Conservation (phyloP, 768 basidiomycete genomes). For the Xerocomellus intermedius region DNA sequence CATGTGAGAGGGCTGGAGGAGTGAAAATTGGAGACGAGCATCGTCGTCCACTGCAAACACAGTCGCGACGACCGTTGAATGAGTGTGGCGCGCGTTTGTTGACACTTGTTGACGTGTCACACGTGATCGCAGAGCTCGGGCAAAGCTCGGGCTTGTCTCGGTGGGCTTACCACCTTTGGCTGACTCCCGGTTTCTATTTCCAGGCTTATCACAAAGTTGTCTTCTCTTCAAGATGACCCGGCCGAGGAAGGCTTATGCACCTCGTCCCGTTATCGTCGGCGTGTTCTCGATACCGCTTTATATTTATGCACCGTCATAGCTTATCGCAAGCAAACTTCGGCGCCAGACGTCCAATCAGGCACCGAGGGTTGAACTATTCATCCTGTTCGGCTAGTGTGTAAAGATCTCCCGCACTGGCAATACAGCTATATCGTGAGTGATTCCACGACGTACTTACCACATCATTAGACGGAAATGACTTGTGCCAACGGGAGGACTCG, state of each 20-base stretch:
- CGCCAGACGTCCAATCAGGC: background rate
- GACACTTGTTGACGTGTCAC: slow-evolving; percentile 26
- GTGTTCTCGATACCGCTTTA: background rate
- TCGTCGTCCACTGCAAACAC: background rate
- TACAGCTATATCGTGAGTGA: background rate
- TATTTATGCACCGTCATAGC: background rate
- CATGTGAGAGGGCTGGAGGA: slow-evolving; percentile 34
- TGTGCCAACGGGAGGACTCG: background rate
- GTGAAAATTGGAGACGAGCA: slow-evolving; percentile 20
- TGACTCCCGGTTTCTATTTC: too few species aligned
- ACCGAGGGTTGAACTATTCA: background rate
- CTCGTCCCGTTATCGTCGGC: background rate
- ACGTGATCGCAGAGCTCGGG: slow-evolving; percentile 15
- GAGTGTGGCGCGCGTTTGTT: slow-evolving; percentile 22
- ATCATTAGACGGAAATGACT: background rate
- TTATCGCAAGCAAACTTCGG: too few species aligned
- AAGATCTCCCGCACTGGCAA: background rate
- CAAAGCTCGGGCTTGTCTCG: too few species aligned
- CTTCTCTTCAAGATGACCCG: background rate
- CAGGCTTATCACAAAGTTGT: background rate
- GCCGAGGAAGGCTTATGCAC: background rate
- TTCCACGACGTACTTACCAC: background rate
- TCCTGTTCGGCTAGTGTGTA: background rate
- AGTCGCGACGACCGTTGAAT: slow-evolving; percentile 7
- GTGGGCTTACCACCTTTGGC: too few species aligned